Conservation (phyloP, 2,329 filamentous ascomycete genomes). For the Apiospora saccharicola region DNA sequence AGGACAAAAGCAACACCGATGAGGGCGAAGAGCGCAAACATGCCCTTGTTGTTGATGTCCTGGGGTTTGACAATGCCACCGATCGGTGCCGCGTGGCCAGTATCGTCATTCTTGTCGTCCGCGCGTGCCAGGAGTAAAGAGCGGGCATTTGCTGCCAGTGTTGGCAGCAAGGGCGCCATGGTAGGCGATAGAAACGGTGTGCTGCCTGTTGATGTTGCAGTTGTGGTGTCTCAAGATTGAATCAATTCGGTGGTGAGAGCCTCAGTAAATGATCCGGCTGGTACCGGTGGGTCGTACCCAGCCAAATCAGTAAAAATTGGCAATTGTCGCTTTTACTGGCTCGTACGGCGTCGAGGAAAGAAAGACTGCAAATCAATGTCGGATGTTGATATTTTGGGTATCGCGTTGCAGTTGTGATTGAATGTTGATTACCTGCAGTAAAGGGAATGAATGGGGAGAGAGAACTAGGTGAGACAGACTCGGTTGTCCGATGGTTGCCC, state of each 20-base stretch:
- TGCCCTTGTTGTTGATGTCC: slow-evolving; percentile 70
- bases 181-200: slow-evolving; percentile 21
- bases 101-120: slow-evolving; percentile 36
- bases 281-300: slow-evolving; percentile 24
- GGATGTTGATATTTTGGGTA: background rate
- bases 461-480: slow-evolving; percentile 4
- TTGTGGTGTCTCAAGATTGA: slow-evolving; percentile 20
- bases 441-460: background rate
- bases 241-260: background rate
- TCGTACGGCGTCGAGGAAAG: background rate
- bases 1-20: slow-evolving; percentile 80
- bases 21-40: slow-evolving; percentile 87
- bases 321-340: background rate
- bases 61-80: slow-evolving; percentile 60
- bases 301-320: slow-evolving; percentile 13
- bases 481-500: background rate
- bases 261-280: slow-evolving; percentile 13
- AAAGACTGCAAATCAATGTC: background rate
- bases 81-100: slow-evolving; percentile 49
- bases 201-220: background rate
- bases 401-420: background rate
- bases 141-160: slow-evolving; percentile 41
- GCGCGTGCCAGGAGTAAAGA: slow-evolving; percentile 53
- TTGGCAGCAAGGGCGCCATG: slow-evolving; percentile 44
- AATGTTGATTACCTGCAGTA: background rate